Base-by-base conservation (phyloP, 2,329 filamentous ascomycete genomes). In the Biscogniauxia marginata region DNA sequence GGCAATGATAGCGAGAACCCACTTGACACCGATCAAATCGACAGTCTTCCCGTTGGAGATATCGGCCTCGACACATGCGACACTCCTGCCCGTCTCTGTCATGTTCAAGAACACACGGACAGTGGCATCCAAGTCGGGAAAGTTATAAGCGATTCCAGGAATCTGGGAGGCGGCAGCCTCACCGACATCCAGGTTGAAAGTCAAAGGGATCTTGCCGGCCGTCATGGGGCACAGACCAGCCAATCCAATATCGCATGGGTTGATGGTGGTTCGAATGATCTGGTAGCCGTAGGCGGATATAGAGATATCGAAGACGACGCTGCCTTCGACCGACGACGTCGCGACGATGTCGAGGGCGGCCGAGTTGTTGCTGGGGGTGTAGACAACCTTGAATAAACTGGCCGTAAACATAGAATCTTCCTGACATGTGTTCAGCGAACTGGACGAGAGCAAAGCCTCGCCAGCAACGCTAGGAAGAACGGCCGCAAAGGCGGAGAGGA, bases 141-240 rank as follows among this genome's bases (percentile, higher is more conserved):
- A 87, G 43, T 82, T 88, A 73, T 91, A 96, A 48, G 90, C 88
- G 66, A 96, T 91, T 48, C 83, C 80, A 54, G 91, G 91, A 69
- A 96, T 86, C 53, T 83, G 72, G 19, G 75, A 74, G 61, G 87
- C 76, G 24, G 87, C 81, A 52, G 79, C 75, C 18, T 73, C 65
- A 19, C 79, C 75, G 45, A 92, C 74, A 5, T 76, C 74, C 34
- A 90, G 72, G 68, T 89, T 89, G 68, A 88, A 89, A 50, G 84
- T 81, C 68, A 96, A 82, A 54, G 88, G 83, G 70, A 96, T 88
- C 66, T 89, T 87, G 63, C 91, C 92, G 7, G 91, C 85, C 61
- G 85, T 89, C 92, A 97, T 96, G 56, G 93, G 93, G 74, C 93
- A 98, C 67, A 97, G 83, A 72, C 91, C 91, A 58, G 80, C 74